Percentiles rank a stretch among this genome's conserved stretches.
These are phyloP conservation scores for Colletotrichum tabaci DNA, from an alignment of 2,329 filamentous ascomycete genomes.

Conservation along the genomic window DNA sequence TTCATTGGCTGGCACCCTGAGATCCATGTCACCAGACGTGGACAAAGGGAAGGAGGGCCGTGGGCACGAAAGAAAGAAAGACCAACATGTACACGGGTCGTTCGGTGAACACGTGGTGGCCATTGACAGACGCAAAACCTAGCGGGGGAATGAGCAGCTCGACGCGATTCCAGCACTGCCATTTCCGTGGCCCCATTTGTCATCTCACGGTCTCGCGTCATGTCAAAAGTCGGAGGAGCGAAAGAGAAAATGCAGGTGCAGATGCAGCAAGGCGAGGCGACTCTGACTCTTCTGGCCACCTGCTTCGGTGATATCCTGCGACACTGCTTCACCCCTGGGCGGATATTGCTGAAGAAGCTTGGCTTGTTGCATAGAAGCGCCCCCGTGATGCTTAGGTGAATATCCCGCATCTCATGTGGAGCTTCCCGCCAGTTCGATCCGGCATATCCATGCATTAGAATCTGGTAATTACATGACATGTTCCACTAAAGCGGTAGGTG, in stretches of 20 bases:
- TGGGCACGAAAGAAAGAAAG: not conserved
- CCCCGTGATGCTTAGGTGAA: slow-evolving; percentile 14
- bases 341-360: slow-evolving; percentile 39
- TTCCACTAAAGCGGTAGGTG: not conserved
- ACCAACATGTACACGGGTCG: slow-evolving; percentile 12
- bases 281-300: slow-evolving; percentile 25
- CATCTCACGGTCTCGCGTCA: not conserved
- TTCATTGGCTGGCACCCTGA: slow-evolving; percentile 30
- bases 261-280: slow-evolving; percentile 2
- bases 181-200: slow-evolving; percentile 24
- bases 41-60: slow-evolving; percentile 10
- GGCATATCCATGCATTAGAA: slow-evolving; percentile 30
- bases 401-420: slow-evolving; percentile 26
- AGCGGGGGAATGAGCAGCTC: not conserved
- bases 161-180: slow-evolving; percentile 32
- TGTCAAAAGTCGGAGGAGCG: not conserved
- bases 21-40: slow-evolving; percentile 38
- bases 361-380: slow-evolving; percentile 35
- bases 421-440: slow-evolving; percentile 26
- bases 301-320: slow-evolving; percentile 17
- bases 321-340: slow-evolving; percentile 33
- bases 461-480: slow-evolving; percentile 8
- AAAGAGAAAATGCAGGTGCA: not conserved
- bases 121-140: slow-evolving; percentile 27
- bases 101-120: slow-evolving; percentile 40